Conservation (phyloP, 305 asterid species). For the Lippia alba region DNA sequence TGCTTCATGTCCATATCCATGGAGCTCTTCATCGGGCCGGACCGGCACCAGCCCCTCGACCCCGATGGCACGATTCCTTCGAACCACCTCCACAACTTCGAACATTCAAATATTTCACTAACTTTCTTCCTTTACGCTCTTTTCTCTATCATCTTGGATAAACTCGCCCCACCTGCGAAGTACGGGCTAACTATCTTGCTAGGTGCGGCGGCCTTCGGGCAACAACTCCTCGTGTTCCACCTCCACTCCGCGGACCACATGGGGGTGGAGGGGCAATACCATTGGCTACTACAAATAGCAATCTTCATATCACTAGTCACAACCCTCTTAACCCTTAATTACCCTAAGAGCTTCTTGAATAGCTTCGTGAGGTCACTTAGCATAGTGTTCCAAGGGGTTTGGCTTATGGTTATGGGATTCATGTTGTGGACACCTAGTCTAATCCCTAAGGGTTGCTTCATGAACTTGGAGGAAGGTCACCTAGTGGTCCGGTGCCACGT, state of each 20-base stretch:
- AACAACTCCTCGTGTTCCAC: slow-evolving; percentile 72
- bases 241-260: slow-evolving; percentile 89
- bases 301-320: slow-evolving; percentile 56
- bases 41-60: slow-evolving; percentile 68
- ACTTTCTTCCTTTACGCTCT: slow-evolving; percentile 62
- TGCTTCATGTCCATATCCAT: slow-evolving; percentile 64
- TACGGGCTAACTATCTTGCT: slow-evolving; percentile 54
- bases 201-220: slow-evolving; percentile 63
- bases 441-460: slow-evolving; percentile 72
- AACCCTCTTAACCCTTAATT: slow-evolving; percentile 51
- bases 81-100: slow-evolving; percentile 76
- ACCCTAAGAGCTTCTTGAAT: slow-evolving; percentile 66
- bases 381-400: slow-evolving; percentile 74
- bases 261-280: slow-evolving; percentile 91
- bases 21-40: slow-evolving; percentile 83
- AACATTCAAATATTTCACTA: slow-evolving; percentile 71
- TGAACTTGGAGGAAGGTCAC: slow-evolving; percentile 68
- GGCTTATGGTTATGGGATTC: slow-evolving; percentile 80
- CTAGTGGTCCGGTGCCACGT: slow-evolving; percentile 66
- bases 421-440: slow-evolving; percentile 82
- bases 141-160: slow-evolving; percentile 60
- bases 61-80: slow-evolving; percentile 78
- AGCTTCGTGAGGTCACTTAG: slow-evolving; percentile 68
- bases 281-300: slow-evolving; percentile 75
- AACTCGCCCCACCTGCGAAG: slow-evolving; percentile 49